Percentiles rank a stretch among this genome's conserved stretches.
phyloP scores from a whole-genome alignment of 2,329 filamentous ascomycete genomes.

The Alternaria triticina region DNA sequence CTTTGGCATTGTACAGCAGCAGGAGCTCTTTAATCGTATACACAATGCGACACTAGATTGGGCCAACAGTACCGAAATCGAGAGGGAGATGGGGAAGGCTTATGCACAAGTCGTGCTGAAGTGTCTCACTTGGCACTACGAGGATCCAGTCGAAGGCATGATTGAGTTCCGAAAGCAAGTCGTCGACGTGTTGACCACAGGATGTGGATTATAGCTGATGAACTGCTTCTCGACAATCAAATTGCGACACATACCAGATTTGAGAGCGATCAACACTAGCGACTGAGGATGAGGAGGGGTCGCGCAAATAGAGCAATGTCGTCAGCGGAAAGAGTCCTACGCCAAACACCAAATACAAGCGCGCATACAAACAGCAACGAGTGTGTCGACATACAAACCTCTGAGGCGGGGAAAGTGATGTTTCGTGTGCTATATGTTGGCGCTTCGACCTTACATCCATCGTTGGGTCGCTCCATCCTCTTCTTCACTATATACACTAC shows the following conservation, averaged over 20 bases:
- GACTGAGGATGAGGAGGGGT: background rate
- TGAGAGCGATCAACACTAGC: background rate
- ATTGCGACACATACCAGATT: background rate
- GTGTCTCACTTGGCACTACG: constrained; percentile 17
- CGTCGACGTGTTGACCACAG: constrained; percentile 9
- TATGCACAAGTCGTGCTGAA: constrained; percentile 16
- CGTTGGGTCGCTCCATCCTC: background rate
- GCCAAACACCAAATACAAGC: background rate
- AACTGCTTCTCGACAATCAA: background rate
- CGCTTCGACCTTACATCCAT: background rate
- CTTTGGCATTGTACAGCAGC: constrained; percentile 9
- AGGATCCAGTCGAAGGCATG: constrained; percentile 12
- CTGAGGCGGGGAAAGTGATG: background rate
- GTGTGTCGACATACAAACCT: background rate
- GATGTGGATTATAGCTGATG: background rate
- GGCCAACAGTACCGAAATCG: constrained; percentile 16
- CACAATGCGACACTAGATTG: constrained; percentile 15
- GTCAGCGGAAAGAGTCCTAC: background rate
- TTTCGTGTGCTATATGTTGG: background rate
- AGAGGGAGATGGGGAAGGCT: constrained; percentile 18
- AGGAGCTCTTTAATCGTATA: constrained; percentile 12
- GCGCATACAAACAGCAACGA: background rate
- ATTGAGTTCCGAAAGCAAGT: constrained; percentile 17
- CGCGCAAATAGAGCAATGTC: background rate
- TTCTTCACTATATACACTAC: background rate